Evolutionary conservation across 768 basidiomycete species (phyloP), one percentile per base, ranked within the genome.

Genomic region (Xerocomus potaroensis): DNA sequence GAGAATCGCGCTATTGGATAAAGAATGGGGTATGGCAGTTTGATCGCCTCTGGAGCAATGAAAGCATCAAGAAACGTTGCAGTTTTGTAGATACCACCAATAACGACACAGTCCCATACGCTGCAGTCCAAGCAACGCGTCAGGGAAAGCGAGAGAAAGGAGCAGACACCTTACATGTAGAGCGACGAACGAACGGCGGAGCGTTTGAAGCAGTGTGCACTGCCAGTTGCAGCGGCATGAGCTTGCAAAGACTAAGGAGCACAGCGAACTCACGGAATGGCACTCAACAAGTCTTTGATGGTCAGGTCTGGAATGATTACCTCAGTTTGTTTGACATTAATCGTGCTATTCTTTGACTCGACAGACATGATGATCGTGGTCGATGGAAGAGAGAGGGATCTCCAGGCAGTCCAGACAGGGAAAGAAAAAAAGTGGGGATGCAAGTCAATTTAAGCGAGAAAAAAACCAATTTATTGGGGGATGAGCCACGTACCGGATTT

Each of bases 181-280:
- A 76, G 48, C 1, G 80, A 83, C 4, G 91, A 92, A 62, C 74
- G 77, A 58, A 93, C 51, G 4, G 91, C 87, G 0, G 91, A 94
- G 50, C 95, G 87, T 72, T 94, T 75, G 70, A 84, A 91, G 73
- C 95, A 97, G 68, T 91, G 91, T 8, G 84, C 55, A 12, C 88
- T 90, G 51, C 23, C 46, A 30, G 43, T 44, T 18, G 31, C 54
- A n/a, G 14, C 46, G 31, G 8, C 43, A 6, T 11, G n/a, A 21
- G 16, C 3, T 18, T 12, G 18, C 24, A 38, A 57, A 19, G 47
- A 38, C 30, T 8, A 10, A 32, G 6, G 29, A n/a, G 52, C 34
- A 46, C 33, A 16, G 6, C 16, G 31, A 51, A 76, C 84, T 53
- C 60, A 89, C 81, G 93, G 93, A 61, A 96, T 93, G 15, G 77